Percentiles rank a stretch among this genome's conserved stretches.
Conservation (phyloP, 306 rosid genomes). For the Prunus dulcis region DNA sequence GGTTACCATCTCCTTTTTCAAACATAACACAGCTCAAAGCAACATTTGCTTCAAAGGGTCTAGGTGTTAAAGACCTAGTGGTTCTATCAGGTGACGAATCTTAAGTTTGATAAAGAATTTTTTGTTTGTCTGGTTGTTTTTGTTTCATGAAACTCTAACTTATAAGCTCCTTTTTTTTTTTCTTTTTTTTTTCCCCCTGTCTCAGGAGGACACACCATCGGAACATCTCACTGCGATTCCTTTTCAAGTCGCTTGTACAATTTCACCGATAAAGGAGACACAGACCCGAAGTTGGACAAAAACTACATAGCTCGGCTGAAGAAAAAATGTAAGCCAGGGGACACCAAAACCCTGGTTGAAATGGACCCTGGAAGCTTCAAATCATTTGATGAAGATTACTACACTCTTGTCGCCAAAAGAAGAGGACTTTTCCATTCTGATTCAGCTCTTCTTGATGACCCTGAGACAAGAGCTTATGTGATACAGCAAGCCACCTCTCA, state of each 20-base stretch:
- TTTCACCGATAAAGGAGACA: constrained; percentile 37
- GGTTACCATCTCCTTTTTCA: constrained; percentile 29
- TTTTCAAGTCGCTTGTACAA: constrained; percentile 36
- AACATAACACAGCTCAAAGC: constrained; percentile 28
- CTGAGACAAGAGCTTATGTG: constrained; percentile 29
- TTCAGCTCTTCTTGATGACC: constrained; percentile 38
- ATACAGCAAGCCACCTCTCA: constrained; percentile 10
- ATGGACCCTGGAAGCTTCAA: constrained; percentile 55
- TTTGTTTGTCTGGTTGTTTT: neutral
- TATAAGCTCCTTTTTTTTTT: neutral
- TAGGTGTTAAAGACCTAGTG: constrained; percentile 30
- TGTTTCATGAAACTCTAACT: neutral
- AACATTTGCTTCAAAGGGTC: constrained; percentile 25
- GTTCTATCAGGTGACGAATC: constrained; percentile 33
- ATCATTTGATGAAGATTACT: constrained; percentile 33
- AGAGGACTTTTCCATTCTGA: constrained; percentile 47
- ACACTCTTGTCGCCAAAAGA: constrained; percentile 28
- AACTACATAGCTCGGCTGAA: constrained; percentile 24
- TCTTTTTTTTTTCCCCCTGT: too few species aligned
- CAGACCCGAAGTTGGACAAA: constrained; percentile 39
- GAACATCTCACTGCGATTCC: constrained; percentile 29
- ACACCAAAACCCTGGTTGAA: constrained; percentile 24
- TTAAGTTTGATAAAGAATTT: neutral
- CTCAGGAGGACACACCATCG: constrained; percentile 37
- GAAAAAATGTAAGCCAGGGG: constrained; percentile 29